A percentile compares a stretch with the other conserved stretches of the same genome.
Conservation (phyloP, 139 green algal genomes). For the Ettlia oleoabundans region DNA sequence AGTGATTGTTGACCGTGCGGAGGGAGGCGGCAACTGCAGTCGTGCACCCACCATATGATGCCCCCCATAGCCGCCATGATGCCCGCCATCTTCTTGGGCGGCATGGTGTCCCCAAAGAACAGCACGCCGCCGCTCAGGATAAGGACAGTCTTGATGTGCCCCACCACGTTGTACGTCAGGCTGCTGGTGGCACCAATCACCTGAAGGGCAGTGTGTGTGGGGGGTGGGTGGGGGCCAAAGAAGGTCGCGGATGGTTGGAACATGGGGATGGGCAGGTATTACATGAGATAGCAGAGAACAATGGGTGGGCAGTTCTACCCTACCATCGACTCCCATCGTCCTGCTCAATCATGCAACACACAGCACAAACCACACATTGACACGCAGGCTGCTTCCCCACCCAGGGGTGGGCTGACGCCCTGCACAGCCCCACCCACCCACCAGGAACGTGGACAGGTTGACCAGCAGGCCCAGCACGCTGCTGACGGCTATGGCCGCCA, state of each 20-base stretch:
- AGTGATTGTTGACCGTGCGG: no score
- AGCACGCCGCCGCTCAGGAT: constrained; percentile 83
- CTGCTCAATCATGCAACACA: no score
- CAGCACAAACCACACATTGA: no score
- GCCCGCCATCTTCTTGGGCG: constrained; percentile 76
- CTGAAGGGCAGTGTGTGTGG: not conserved
- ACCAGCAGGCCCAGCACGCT: constrained; percentile 88
- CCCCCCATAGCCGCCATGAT: constrained; percentile 79
- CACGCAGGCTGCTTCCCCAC: no score
- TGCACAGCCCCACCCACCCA: constrained; percentile 40
- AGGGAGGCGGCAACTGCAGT: no score
- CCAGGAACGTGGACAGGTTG: constrained; percentile 85
- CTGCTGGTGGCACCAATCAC: constrained; percentile 59
- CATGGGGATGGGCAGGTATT: not conserved
- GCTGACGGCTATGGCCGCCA: constrained; percentile 74
- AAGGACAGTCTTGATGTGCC: constrained; percentile 82
- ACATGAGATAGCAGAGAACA: no score
- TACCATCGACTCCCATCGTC: no score
- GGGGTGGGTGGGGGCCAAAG: not conserved
- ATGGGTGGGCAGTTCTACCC: no score
- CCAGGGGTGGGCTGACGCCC: no score
- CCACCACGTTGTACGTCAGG: constrained; percentile 91
- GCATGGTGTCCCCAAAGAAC: constrained; percentile 87
- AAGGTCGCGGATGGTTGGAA: not conserved
- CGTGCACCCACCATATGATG: constrained; percentile 75